phyloP scores from a whole-genome alignment of 441 rosid genomes.

The Adansonia grandidieri region DNA sequence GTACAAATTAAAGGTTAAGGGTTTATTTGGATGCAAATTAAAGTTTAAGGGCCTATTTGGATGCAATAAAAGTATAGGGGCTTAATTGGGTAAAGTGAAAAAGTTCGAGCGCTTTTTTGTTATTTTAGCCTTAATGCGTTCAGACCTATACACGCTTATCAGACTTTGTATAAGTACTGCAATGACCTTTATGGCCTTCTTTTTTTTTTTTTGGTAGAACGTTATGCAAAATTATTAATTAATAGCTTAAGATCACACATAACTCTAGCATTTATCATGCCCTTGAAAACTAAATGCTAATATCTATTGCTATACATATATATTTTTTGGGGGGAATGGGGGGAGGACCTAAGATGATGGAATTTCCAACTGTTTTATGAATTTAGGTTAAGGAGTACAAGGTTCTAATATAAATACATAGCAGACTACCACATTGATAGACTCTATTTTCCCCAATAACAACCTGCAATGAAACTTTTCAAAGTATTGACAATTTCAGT shows the following conservation, averaged over 20 bases:
- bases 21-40: too few species aligned
- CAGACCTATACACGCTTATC: neutral
- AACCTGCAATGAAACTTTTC: neutral
- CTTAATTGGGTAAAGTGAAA: too few species aligned
- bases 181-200: neutral
- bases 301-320: neutral
- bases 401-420: neutral
- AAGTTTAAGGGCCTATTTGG: too few species aligned
- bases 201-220: neutral
- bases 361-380: conserved; percentile 12
- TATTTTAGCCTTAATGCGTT: neutral
- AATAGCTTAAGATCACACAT: neutral
- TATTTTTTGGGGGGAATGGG: neutral
- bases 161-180: conserved; percentile 10
- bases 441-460: neutral
- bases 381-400: conserved; percentile 8
- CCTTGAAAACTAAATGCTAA: conserved; percentile 4
- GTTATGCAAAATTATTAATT: neutral
- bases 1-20: too few species aligned
- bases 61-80: too few species aligned
- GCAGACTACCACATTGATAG: conserved; percentile 13
- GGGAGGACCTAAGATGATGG: conserved; percentile 5
- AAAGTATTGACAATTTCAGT: neutral
- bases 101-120: too few species aligned
- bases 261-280: neutral